Evolutionary conservation across 805 yeast genomes (phyloP).

Genomic region (Zygoascus flipseniorum): DNA sequence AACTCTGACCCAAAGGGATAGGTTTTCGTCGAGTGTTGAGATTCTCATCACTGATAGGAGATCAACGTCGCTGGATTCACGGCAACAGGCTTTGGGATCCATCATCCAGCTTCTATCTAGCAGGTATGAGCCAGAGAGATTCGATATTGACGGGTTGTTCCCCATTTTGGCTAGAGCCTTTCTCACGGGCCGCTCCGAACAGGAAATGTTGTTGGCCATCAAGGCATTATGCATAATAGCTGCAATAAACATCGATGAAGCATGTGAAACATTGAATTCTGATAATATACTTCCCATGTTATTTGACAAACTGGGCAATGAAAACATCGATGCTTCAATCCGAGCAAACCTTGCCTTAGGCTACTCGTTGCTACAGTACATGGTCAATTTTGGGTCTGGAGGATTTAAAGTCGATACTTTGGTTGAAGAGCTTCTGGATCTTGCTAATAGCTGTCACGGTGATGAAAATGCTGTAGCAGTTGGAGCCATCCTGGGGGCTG

Average conservation of each 20-base stretch:
- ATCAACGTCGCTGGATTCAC: conserved; percentile 23
- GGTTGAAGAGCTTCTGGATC: conserved; percentile 19
- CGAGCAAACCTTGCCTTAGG: conserved; percentile 21
- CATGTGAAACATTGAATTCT: conserved; percentile 13
- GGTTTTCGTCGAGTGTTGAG: conserved; percentile 19
- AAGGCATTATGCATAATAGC: conserved; percentile 22
- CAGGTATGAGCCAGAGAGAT: conserved; percentile 25
- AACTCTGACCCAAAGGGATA: conserved; percentile 11
- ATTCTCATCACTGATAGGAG: conserved; percentile 23
- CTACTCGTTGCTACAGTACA: conserved; percentile 24
- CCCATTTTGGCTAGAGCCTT: conserved; percentile 18
- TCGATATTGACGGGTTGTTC: conserved; percentile 14
- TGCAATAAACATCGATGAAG: conserved; percentile 20
- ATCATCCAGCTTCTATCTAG: conserved; percentile 21
- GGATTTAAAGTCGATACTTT: conserved; percentile 25
- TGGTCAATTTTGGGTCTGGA: conserved; percentile 27
- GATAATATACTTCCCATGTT: conserved; percentile 9
- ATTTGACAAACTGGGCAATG: conserved; percentile 6
- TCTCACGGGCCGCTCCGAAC: conserved; percentile 21
- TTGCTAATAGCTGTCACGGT: conserved; percentile 19
- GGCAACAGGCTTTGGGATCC: conserved; percentile 26
- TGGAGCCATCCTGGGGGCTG: conserved; percentile 25
- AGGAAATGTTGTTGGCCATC: conserved; percentile 24
- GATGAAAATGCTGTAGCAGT: conserved; percentile 21
- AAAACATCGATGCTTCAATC: conserved; percentile 8